Conservation (phyloP, 169 alveolate genomes). For the Cystoisospora suis region DNA sequence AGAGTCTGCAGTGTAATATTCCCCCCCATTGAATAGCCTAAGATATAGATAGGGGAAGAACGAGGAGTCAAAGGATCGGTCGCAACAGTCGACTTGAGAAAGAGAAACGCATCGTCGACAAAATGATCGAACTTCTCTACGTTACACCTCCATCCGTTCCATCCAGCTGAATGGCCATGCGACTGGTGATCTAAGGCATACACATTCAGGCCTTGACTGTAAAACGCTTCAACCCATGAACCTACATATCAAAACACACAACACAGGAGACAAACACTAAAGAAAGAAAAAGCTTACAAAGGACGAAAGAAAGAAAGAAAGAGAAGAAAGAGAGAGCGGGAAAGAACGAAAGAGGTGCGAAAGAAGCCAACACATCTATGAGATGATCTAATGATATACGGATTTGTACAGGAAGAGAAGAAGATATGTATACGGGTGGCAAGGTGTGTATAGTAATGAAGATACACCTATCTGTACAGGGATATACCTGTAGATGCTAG, state of each 20-base stretch:
- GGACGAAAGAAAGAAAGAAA: neutral
- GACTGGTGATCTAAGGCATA: constrained; percentile 58
- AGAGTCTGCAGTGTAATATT: constrained; percentile 44
- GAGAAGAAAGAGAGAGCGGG: neutral
- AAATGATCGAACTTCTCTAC: constrained; percentile 40
- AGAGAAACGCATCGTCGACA: constrained; percentile 42
- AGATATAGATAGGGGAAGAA: constrained; percentile 29
- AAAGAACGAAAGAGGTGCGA: no score
- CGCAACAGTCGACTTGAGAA: constrained; percentile 4
- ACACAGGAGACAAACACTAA: no score
- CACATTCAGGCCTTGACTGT: constrained; percentile 39
- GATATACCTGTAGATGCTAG: no score
- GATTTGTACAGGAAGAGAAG: no score
- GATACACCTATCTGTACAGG: no score
- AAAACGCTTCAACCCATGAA: constrained; percentile 56
- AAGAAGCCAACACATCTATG: no score
- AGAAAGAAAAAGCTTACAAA: neutral
- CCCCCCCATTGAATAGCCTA: constrained; percentile 62
- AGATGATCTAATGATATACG: no score
- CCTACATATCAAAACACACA: no score
- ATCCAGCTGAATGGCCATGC: constrained; percentile 57
- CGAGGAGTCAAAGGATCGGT: constrained; percentile 6
- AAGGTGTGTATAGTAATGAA: no score
- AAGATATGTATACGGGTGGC: no score
- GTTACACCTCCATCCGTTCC: constrained; percentile 50